phyloP scores from a whole-genome alignment of 129 eudicot genomes.

The Flaveria ramosissima region DNA sequence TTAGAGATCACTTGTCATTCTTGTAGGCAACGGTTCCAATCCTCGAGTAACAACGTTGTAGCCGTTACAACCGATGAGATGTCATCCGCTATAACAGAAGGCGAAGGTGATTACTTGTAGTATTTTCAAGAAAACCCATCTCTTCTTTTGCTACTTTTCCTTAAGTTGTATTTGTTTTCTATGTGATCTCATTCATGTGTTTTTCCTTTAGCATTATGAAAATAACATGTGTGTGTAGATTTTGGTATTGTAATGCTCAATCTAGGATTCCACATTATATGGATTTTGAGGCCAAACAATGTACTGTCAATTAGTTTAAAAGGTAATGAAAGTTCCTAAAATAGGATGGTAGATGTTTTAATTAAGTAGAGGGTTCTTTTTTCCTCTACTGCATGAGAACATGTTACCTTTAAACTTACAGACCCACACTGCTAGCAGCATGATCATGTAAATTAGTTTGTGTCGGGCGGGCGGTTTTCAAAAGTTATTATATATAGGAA shows the following conservation, averaged over 20 bases:
- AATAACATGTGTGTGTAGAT: constrained; percentile 29
- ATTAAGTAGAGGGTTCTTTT: too few species aligned
- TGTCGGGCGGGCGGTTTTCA: too few species aligned
- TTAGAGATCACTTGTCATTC: constrained; percentile 75
- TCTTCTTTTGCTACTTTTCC: background rate
- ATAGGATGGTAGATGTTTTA: constrained; percentile 17
- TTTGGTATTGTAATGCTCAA: constrained; percentile 26
- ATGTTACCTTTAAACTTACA: too few species aligned
- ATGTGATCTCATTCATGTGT: constrained; percentile 27
- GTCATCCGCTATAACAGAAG: constrained; percentile 45
- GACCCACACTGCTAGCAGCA: too few species aligned
- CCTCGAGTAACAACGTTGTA: constrained; percentile 21
- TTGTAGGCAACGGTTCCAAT: constrained; percentile 59
- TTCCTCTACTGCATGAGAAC: too few species aligned
- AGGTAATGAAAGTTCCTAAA: background rate
- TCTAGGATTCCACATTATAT: constrained; percentile 16
- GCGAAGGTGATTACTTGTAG: constrained; percentile 35
- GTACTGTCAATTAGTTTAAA: constrained; percentile 4
- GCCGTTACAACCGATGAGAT: constrained; percentile 35
- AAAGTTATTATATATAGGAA: too few species aligned
- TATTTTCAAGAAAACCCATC: background rate
- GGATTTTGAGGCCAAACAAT: constrained; percentile 19
- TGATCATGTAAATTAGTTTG: too few species aligned
- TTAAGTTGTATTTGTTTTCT: constrained; percentile 32
- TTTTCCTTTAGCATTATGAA: constrained; percentile 7